phyloP scores from a whole-genome alignment of 192 early-diverging fungal genomes.

The Mortierella hygrophila region DNA sequence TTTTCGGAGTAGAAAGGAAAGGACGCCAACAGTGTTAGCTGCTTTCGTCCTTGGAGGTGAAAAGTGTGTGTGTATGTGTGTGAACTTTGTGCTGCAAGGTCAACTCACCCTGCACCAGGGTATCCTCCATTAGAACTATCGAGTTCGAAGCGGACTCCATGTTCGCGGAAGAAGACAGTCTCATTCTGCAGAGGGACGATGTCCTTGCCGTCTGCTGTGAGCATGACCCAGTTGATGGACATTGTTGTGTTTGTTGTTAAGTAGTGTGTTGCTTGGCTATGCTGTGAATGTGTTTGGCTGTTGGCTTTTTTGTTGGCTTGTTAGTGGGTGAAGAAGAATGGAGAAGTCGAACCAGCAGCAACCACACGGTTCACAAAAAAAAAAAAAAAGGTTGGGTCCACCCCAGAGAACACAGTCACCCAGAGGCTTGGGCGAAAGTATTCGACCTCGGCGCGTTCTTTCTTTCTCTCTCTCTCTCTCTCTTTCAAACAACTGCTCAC shows the following conservation, averaged over 20 bases:
- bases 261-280: neutral
- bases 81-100: neutral
- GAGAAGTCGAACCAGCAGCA: neutral
- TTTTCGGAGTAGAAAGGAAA: neutral
- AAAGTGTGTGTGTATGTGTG: neutral
- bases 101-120: constrained; percentile 44
- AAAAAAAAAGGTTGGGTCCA: neutral
- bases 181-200: constrained; percentile 48
- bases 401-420: neutral
- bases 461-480: too few relatives aligned
- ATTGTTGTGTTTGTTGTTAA: constrained; percentile 9
- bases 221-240: constrained; percentile 56
- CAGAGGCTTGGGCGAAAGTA: too few relatives aligned
- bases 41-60: neutral
- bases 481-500: too few relatives aligned
- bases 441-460: too few relatives aligned
- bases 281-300: neutral
- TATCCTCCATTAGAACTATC: constrained; percentile 53
- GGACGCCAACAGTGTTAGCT: neutral
- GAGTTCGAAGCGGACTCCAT: constrained; percentile 39
- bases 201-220: constrained; percentile 42
- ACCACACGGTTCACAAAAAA: neutral
- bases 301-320: neutral
- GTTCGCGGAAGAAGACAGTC: constrained; percentile 34
- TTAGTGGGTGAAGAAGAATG: neutral